These are phyloP conservation scores for Allantophomopsis lycopodina DNA, from an alignment of 2,329 filamentous ascomycete species.

Conservation along the genomic window DNA sequence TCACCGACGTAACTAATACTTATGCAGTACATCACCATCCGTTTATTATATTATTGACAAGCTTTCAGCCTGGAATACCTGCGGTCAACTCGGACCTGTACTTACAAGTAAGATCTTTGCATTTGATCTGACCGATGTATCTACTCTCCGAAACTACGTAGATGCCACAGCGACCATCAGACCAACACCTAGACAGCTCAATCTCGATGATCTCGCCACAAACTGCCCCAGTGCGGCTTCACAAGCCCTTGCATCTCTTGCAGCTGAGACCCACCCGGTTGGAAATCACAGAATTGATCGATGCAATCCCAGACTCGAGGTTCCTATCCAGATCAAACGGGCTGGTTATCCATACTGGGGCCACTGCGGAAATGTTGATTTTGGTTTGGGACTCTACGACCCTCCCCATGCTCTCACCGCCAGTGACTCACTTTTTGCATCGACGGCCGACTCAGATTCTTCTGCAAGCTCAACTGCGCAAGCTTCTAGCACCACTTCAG, in stretches of 20 bases:
- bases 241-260: conserved; percentile 19
- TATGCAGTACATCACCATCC: conserved; percentile 23
- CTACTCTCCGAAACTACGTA: conserved; percentile 15
- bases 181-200: too few species aligned
- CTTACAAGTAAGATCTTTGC: conserved; percentile 17
- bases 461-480: background rate
- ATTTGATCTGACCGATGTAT: conserved; percentile 19
- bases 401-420: conserved; percentile 22
- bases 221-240: conserved; percentile 7
- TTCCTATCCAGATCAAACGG: conserved; percentile 14
- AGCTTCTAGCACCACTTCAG: background rate
- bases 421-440: background rate
- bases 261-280: conserved; percentile 15
- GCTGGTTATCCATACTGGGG: conserved; percentile 13
- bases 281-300: too few species aligned
- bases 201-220: too few species aligned
- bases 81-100: conserved; percentile 14
- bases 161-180: conserved; percentile 6
- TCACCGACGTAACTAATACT: too few species aligned
- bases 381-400: conserved; percentile 22
- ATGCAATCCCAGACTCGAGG: conserved; percentile 21
- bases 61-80: conserved; percentile 18
- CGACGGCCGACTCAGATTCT: too few species aligned
- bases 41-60: conserved; percentile 23
- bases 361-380: conserved; percentile 20